These are phyloP conservation scores for Umbelopsis sp. DNA, from an alignment of 192 early-diverging fungal species.

Conservation along the genomic window DNA sequence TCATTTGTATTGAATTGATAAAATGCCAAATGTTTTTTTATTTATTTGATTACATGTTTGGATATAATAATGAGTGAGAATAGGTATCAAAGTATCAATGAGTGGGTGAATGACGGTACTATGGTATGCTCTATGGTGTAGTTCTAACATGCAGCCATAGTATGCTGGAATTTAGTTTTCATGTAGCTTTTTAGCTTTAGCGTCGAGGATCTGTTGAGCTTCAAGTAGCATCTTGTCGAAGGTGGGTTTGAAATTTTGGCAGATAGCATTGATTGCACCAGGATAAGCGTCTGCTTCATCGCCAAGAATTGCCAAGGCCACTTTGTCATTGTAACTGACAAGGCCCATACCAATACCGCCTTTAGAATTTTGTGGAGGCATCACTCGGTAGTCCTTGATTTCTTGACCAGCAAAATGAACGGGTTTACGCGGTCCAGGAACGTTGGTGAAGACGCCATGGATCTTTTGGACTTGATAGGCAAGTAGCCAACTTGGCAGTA, in stretches of 20 bases:
- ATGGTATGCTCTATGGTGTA: not conserved
- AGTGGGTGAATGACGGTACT: not conserved
- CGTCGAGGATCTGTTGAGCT: not conserved
- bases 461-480: not conserved
- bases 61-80: no score
- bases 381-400: conserved; percentile 23
- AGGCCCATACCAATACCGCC: conserved; percentile 33
- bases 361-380: conserved; percentile 36
- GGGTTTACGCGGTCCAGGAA: conserved; percentile 33
- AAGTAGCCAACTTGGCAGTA: not conserved
- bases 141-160: not conserved
- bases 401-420: conserved; percentile 37
- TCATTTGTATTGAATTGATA: no score
- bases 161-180: not conserved
- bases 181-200: conserved; percentile 1
- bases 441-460: conserved; percentile 40
- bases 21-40: no score
- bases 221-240: conserved; percentile 1
- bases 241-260: not conserved
- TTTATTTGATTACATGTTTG: no score
- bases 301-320: conserved; percentile 25
- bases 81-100: no score
- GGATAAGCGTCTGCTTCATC: conserved; percentile 21
- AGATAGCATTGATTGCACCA: not conserved
- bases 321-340: conserved; percentile 31